Base-by-base conservation (phyloP, 2,329 filamentous ascomycete species). In the Lojkania enalia region DNA sequence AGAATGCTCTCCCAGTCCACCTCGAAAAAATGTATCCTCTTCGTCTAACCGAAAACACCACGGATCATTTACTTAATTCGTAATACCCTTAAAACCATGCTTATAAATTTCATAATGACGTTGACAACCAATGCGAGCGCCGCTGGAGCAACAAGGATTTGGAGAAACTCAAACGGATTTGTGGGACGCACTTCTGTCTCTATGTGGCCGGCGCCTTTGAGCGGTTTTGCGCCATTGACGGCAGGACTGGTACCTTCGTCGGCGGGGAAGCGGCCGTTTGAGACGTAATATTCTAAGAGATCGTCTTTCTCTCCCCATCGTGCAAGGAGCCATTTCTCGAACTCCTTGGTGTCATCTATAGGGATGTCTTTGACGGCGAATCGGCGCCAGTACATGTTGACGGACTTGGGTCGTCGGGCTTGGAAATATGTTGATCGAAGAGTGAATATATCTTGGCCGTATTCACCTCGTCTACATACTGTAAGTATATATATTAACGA, bases 331-430 rank as follows among this genome's bases (percentile, higher is more conserved):
- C 94, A 99, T 5, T 77, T 61, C 46, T 92, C 86, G 63, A 99
- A 97, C 19, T 78, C 74, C 23, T 86, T 79, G 5, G 80, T 77
- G 56, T 86, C 81, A 36, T 88, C 79, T 3, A 95, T 76, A 0
- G 94, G 94, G 19, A 99, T 92, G 35, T 90, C 85, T 13, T 79
- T 79, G 15, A 96, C 64, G 18, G 80, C 78, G 71, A 95, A 97
- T 15, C 91, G 85, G 41, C 94, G 84, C 91, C 92, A 99, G 74
- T 96, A 86, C 75, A 97, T 90, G 71, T 96, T 96, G 59, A 97
- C 90, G 2, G 89, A 95, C 67, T 90, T 95, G 4, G 94, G 94
- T 0, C 90, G 85, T 0, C 88, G 86, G 32, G 94, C 92, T 67
- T 94, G 82, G 55, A 96, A 85, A 69, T 95, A 97, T 20, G 89